These are phyloP conservation scores for Hypoxylon rubiginosum DNA, from an alignment of 2,329 filamentous ascomycete species.

Conservation along the genomic window DNA sequence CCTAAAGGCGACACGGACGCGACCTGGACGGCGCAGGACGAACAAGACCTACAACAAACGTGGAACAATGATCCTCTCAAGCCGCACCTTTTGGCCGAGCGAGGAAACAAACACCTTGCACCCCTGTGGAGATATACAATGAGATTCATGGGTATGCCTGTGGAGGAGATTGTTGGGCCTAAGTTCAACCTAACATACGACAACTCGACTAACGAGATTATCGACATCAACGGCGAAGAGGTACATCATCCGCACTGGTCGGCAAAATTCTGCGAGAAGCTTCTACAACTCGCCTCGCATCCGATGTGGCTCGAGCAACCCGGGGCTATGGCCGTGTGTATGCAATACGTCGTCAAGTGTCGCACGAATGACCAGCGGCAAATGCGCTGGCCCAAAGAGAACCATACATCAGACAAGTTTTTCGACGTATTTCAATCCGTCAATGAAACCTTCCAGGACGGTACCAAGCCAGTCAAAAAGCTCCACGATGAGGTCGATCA, in stretches of 20 bases:
- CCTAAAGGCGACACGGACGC: background rate
- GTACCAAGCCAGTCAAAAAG: slow-evolving; percentile 2
- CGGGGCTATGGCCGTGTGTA: slow-evolving; percentile 7
- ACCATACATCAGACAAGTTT: slow-evolving; percentile 19
- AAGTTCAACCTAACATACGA: slow-evolving; percentile 42
- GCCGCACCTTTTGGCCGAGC: background rate
- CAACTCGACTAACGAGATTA: background rate
- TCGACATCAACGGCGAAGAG: background rate
- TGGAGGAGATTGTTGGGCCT: slow-evolving; percentile 1
- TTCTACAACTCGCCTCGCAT: background rate
- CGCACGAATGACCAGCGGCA: slow-evolving; percentile 26
- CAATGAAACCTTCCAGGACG: slow-evolving; percentile 1
- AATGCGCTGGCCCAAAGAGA: slow-evolving; percentile 21
- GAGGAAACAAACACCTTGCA: background rate
- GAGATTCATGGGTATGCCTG: slow-evolving; percentile 1
- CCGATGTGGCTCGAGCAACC: slow-evolving; percentile 18
- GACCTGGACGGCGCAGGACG: background rate
- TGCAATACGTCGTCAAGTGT: slow-evolving; percentile 31
- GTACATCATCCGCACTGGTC: slow-evolving; percentile 2
- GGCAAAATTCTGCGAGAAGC: slow-evolving; percentile 2
- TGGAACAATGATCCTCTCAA: background rate
- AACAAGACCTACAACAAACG: background rate
- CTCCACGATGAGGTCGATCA: background rate
- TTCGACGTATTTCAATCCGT: background rate
- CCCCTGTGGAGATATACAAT: background rate